A percentile compares a stretch with the other conserved stretches of the same genome.
phyloP scores from a whole-genome alignment of 225 moss, liverwort and hornwort species.

The Marchantia polymorpha region DNA sequence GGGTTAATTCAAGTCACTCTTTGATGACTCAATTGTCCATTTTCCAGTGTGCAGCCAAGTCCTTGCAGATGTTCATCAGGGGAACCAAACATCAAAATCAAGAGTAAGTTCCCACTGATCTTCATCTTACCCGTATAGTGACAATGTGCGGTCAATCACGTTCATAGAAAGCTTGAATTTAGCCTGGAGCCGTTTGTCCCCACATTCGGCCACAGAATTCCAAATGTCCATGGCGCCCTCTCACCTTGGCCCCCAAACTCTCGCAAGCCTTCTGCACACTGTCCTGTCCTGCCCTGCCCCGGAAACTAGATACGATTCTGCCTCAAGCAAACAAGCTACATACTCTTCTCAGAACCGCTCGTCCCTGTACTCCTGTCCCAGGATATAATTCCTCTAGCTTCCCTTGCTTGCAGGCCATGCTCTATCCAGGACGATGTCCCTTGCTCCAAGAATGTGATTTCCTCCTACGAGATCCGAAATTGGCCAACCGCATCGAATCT shows the following conservation, averaged over 20 bases:
- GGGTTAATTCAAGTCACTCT: no score
- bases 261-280: slow-evolving; percentile 1
- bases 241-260: background rate
- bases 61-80: background rate
- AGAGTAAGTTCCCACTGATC: background rate
- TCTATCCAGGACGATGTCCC: background rate
- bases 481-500: background rate
- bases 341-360: background rate
- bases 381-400: background rate
- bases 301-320: background rate
- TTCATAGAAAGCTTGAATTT: slow-evolving; percentile 43
- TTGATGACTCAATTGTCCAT: no score
- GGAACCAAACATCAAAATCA: background rate
- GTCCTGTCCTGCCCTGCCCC: no score
- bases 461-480: slow-evolving; percentile 6
- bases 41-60: no score
- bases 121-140: slow-evolving; percentile 33
- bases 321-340: background rate
- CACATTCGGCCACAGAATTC: slow-evolving; percentile 29
- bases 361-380: background rate
- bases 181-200: slow-evolving; percentile 39
- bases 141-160: slow-evolving; percentile 42
- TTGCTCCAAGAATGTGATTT: background rate
- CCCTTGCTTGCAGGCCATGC: background rate
- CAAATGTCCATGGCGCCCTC: slow-evolving; percentile 35